Evolutionary conservation across 352 stramenopile genomes (phyloP).

Genomic region (Detonula confervacea): DNA sequence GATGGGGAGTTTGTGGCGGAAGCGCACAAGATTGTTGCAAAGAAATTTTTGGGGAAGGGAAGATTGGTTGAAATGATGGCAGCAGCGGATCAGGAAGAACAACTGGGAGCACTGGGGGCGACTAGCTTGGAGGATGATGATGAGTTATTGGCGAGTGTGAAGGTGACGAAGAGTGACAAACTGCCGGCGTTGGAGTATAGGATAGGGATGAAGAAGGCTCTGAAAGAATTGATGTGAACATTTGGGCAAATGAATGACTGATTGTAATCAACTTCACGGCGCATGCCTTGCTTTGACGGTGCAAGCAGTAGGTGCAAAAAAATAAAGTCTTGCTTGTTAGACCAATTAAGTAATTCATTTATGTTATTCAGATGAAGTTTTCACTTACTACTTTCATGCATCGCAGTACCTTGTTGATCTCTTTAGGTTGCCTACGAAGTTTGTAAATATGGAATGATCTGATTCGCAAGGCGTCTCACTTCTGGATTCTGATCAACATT

Average conservation of each 20-base stretch:
- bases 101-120: constrained; percentile 51
- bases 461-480: constrained; percentile 27
- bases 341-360: constrained; percentile 1
- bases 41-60: constrained; percentile 64
- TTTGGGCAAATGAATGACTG: neutral
- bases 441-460: constrained; percentile 35
- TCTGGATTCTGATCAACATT: constrained; percentile 39
- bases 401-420: too few relatives aligned
- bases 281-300: too few relatives aligned
- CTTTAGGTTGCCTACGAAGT: too few relatives aligned
- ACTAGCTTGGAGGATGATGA: constrained; percentile 70
- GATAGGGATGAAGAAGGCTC: constrained; percentile 71
- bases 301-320: too few relatives aligned
- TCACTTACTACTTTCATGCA: too few relatives aligned
- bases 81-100: constrained; percentile 48
- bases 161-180: constrained; percentile 47
- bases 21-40: constrained; percentile 64
- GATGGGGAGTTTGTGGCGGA: constrained; percentile 21
- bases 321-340: too few relatives aligned
- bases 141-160: constrained; percentile 31
- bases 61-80: constrained; percentile 20
- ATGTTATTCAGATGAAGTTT: neutral
- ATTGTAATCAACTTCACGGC: neutral
- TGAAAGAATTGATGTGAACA: constrained; percentile 22
- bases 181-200: constrained; percentile 62